Conservation (phyloP, 2,329 filamentous ascomycete genomes). For the Ophiostoma ulmi region DNA sequence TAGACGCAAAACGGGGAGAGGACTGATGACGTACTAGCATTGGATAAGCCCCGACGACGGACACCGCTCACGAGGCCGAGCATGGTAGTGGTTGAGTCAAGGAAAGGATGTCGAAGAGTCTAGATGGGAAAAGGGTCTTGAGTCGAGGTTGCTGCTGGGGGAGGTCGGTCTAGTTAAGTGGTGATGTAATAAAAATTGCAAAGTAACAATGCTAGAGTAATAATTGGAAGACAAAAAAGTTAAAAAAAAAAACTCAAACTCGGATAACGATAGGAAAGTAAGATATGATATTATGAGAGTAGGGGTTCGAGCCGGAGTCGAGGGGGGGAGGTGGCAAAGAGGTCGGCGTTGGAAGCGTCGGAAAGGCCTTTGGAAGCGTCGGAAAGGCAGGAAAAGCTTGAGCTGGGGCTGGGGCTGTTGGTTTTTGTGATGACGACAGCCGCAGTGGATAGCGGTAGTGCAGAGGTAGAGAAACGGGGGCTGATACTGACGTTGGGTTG, state of each 20-base stretch:
- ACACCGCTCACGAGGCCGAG: conserved; percentile 6
- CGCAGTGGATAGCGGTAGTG: background rate
- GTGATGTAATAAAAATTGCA: background rate
- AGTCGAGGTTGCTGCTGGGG: background rate
- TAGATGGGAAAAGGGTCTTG: background rate
- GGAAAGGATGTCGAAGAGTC: background rate
- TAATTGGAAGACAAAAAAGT: background rate
- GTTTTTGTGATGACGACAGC: conserved; percentile 1
- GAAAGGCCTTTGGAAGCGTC: background rate
- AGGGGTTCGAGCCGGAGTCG: background rate
- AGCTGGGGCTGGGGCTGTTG: conserved; percentile 7
- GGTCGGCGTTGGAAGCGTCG: too few relatives aligned
- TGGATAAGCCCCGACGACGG: conserved; percentile 5
- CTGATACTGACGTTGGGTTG: conserved; percentile 4
- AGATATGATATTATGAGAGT: background rate
- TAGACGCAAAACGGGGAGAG: background rate
- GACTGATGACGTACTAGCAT: conserved; percentile 13
- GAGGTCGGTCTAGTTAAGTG: background rate
- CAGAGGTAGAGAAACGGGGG: background rate
- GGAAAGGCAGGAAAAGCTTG: conserved; percentile 4
- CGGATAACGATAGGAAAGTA: background rate
- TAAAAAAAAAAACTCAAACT: background rate
- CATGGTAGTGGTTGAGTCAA: background rate
- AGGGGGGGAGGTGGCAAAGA: background rate
- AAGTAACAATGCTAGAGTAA: background rate